Conservation (phyloP, 352 stramenopile species). For the Phytophthora megakarya region DNA sequence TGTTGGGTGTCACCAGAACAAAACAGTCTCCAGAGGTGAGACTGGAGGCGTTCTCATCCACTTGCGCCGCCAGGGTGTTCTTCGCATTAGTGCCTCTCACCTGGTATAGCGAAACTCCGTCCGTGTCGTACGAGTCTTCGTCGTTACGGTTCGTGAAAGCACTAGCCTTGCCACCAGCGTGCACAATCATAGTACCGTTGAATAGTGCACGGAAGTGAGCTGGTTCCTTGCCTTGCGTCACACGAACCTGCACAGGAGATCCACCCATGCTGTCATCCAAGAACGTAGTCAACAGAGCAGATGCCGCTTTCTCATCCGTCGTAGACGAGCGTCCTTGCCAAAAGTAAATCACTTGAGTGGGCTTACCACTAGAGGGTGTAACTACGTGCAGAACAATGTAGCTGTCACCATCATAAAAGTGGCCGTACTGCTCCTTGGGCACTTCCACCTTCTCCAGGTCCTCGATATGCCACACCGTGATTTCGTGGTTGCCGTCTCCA, state of each 20-base stretch:
- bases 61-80: slow-evolving; percentile 90
- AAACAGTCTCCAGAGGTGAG: slow-evolving; percentile 91
- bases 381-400: slow-evolving; percentile 94
- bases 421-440: slow-evolving; percentile 79
- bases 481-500: slow-evolving; percentile 73
- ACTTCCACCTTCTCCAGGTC: slow-evolving; percentile 89
- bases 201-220: slow-evolving; percentile 91
- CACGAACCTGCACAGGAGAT: slow-evolving; percentile 84
- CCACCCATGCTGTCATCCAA: slow-evolving; percentile 88
- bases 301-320: slow-evolving; percentile 87
- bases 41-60: slow-evolving; percentile 73
- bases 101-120: slow-evolving; percentile 90
- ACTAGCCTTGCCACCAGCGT: slow-evolving; percentile 88
- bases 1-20: slow-evolving; percentile 75
- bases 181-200: slow-evolving; percentile 90
- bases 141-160: slow-evolving; percentile 87
- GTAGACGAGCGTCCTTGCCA: slow-evolving; percentile 89
- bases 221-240: slow-evolving; percentile 88
- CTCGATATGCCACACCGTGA: slow-evolving; percentile 93
- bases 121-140: slow-evolving; percentile 85
- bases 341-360: slow-evolving; percentile 91
- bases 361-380: slow-evolving; percentile 63
- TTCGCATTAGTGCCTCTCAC: slow-evolving; percentile 85
- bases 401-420: slow-evolving; percentile 95
- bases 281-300: slow-evolving; percentile 65